These are phyloP conservation scores for Penicillium ucsense DNA, from an alignment of 495 filamentous ascomycete species.

Conservation along the genomic window DNA sequence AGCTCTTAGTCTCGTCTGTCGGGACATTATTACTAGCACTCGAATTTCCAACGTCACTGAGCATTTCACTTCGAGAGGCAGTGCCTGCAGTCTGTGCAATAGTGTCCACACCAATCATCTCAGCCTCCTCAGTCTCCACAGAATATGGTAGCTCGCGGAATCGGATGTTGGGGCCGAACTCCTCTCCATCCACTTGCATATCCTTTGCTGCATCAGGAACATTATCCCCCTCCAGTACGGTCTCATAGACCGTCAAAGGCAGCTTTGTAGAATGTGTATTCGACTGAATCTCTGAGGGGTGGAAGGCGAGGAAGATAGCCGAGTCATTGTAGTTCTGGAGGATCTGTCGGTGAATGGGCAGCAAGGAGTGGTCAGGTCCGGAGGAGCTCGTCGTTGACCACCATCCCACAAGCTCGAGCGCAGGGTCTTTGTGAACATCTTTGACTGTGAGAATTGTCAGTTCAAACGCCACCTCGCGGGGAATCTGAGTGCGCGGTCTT, in stretches of 20 bases:
- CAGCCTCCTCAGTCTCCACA: slow-evolving; percentile 87
- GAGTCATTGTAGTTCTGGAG: slow-evolving; percentile 71
- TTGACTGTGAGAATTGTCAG: slow-evolving; percentile 48
- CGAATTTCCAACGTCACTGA: not conserved
- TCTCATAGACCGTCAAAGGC: slow-evolving; percentile 85
- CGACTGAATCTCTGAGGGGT: slow-evolving; percentile 47
- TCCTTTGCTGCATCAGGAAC: slow-evolving; percentile 48
- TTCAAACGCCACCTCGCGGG: not conserved
- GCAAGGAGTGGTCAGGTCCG: slow-evolving; percentile 55
- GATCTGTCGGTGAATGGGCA: slow-evolving; percentile 69
- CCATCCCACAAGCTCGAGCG: slow-evolving; percentile 88
- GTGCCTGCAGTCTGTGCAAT: slow-evolving; percentile 75
- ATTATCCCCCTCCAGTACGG: slow-evolving; percentile 59
- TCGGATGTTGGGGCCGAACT: slow-evolving; percentile 45
- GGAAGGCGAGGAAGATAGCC: slow-evolving; percentile 78
- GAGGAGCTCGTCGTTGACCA: slow-evolving; percentile 72
- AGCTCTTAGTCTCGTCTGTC: slow-evolving; percentile 1
- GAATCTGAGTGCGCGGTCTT: not conserved
- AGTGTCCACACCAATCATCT: slow-evolving; percentile 94
- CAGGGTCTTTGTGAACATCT: slow-evolving; percentile 74
- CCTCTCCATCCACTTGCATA: slow-evolving; percentile 65
- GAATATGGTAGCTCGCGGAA: slow-evolving; percentile 80
- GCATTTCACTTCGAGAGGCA: slow-evolving; percentile 38
- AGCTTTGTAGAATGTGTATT: slow-evolving; percentile 60
- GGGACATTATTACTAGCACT: slow-evolving; percentile 1